These are phyloP conservation scores for Tanacetum coccineum DNA, from an alignment of 129 eudicot species.

Conservation along the genomic window DNA sequence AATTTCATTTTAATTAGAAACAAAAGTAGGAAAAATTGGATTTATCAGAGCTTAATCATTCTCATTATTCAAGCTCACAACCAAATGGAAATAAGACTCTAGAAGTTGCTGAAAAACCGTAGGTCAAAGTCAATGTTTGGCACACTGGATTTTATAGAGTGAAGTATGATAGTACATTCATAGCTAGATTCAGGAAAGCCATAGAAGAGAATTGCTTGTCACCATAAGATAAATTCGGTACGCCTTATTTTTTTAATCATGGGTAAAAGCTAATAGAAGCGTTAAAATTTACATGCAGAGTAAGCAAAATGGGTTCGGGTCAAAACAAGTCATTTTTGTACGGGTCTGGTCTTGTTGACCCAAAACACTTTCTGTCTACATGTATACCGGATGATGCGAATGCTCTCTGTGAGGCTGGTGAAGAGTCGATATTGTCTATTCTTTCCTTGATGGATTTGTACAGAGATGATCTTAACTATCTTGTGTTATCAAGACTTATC, in stretches of 20 bases:
- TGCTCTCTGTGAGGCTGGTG: conserved; percentile 50
- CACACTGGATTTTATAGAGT: conserved; percentile 58
- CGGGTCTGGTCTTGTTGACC: not conserved
- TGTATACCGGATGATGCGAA: conserved; percentile 53
- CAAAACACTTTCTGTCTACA: conserved; percentile 9
- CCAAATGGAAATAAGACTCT: conserved; percentile 16
- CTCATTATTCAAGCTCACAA: conserved; percentile 22
- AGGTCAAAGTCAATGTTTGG: conserved; percentile 48
- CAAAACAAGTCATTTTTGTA: not conserved
- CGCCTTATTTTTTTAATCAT: not conserved
- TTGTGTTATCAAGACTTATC: conserved; percentile 42
- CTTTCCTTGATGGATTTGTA: conserved; percentile 38
- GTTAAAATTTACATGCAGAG: conserved; percentile 4
- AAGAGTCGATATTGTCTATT: conserved; percentile 40
- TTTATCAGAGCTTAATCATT: conserved; percentile 26
- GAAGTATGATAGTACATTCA: conserved; percentile 41
- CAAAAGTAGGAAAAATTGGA: conserved; percentile 39
- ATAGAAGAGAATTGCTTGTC: conserved; percentile 42
- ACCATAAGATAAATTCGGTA: conserved; percentile 48
- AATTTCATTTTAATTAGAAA: conserved; percentile 32
- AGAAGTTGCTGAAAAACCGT: conserved; percentile 25
- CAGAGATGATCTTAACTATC: conserved; percentile 40
- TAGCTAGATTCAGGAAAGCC: conserved; percentile 38
- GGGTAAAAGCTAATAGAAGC: conserved; percentile 1
- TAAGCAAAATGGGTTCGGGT: conserved; percentile 11